phyloP scores from a whole-genome alignment of 805 yeast genomes.

The Candida qinlingensis region DNA sequence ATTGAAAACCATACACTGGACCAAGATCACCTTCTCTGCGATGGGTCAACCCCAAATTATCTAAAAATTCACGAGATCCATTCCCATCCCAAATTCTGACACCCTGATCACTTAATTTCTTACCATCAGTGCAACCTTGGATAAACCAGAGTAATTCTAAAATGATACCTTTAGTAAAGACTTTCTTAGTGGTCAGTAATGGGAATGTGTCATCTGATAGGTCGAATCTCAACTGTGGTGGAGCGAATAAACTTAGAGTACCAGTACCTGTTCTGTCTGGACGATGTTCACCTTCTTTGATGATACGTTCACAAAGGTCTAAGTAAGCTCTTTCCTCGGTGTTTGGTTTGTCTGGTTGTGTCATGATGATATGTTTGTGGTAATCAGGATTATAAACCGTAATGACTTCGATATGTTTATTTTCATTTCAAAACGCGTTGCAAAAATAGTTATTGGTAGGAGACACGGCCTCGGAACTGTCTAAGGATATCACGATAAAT shows the following conservation, averaged over 20 bases:
- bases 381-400: too few species aligned
- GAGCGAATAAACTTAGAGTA: slow-evolving; percentile 84
- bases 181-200: slow-evolving; percentile 85
- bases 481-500: neutral
- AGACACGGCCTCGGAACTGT: neutral
- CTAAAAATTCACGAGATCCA: slow-evolving; percentile 88
- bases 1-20: slow-evolving; percentile 97
- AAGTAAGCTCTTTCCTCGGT: slow-evolving; percentile 80
- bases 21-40: slow-evolving; percentile 94
- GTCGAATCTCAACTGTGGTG: slow-evolving; percentile 88
- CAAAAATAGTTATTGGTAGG: neutral
- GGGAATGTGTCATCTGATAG: slow-evolving; percentile 75
- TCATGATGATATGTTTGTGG: slow-evolving; percentile 3
- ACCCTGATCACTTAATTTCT: slow-evolving; percentile 68
- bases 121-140: slow-evolving; percentile 85
- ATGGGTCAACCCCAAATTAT: slow-evolving; percentile 69
- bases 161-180: slow-evolving; percentile 82
- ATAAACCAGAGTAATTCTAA: slow-evolving; percentile 93
- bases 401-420: too few species aligned
- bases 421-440: neutral
- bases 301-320: slow-evolving; percentile 71
- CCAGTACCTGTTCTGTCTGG: slow-evolving; percentile 99
- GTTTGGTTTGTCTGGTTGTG: slow-evolving; percentile 12
- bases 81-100: slow-evolving; percentile 99
- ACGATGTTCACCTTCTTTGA: slow-evolving; percentile 81